Conservation (phyloP, 305 asterid genomes). For the Vinca major region DNA sequence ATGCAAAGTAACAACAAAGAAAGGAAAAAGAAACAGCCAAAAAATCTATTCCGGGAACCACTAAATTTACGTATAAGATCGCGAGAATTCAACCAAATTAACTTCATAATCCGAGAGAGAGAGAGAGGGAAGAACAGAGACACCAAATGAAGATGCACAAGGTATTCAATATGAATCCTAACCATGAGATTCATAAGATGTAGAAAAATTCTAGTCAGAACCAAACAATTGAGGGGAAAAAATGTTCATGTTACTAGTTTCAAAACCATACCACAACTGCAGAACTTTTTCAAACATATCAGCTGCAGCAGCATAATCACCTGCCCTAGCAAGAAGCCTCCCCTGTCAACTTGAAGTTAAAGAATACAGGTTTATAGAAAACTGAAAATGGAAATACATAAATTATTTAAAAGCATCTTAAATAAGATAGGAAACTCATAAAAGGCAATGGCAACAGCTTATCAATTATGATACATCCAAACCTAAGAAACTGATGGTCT, state of each 20-base stretch:
- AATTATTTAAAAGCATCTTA: not conserved
- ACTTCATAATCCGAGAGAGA: not conserved
- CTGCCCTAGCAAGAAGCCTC: slow-evolving; percentile 88
- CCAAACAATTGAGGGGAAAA: not conserved
- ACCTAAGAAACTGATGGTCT: not conserved
- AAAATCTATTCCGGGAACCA: not conserved
- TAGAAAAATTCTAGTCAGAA: not conserved
- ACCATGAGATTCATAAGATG: not conserved
- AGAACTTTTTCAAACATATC: slow-evolving; percentile 63
- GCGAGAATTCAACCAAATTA: not conserved
- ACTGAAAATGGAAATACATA: slow-evolving; percentile 5
- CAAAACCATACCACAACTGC: slow-evolving; percentile 60
- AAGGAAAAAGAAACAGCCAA: not conserved
- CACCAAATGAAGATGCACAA: too few species aligned
- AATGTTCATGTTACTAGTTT: slow-evolving; percentile 15
- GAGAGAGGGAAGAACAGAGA: too few species aligned
- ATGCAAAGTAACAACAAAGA: not conserved
- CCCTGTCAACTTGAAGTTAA: slow-evolving; percentile 99
- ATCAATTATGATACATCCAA: not conserved
- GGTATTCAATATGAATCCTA: not conserved
- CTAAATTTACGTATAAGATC: not conserved
- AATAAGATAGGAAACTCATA: not conserved
- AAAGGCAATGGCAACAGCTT: not conserved
- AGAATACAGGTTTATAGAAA: slow-evolving; percentile 41
- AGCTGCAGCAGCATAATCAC: slow-evolving; percentile 83